Conservation (phyloP, 352 stramenopile species). For the Phytophthora citricola region DNA sequence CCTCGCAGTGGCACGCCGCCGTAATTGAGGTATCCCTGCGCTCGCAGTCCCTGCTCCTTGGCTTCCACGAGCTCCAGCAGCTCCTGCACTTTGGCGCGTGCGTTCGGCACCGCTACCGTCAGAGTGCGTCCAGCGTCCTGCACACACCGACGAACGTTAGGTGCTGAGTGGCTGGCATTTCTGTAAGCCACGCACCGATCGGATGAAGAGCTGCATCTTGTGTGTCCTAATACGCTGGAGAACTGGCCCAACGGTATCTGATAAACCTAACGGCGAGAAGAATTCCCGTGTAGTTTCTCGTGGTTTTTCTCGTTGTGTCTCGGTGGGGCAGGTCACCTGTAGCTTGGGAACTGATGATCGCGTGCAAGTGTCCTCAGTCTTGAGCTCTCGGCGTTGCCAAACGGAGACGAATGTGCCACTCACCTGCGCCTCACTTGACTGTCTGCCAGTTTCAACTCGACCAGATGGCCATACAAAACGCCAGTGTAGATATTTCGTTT, state of each 20-base stretch:
- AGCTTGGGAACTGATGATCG: conserved; percentile 6
- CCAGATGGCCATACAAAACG: conserved; percentile 2
- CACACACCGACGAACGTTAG: conserved; percentile 1
- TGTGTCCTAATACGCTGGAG: background rate
- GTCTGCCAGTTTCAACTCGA: conserved; percentile 22
- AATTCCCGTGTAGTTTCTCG: background rate
- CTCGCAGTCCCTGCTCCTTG: conserved; percentile 19
- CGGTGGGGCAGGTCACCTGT: background rate
- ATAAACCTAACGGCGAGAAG: conserved; percentile 14
- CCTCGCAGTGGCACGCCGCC: conserved; percentile 64
- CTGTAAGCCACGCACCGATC: conserved; percentile 42
- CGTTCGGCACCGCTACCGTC: conserved; percentile 38
- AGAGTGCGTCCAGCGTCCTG: conserved; percentile 54
- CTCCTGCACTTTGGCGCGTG: conserved; percentile 43
- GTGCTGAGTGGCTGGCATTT: background rate
- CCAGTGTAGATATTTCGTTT: background rate
- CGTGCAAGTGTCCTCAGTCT: conserved; percentile 7
- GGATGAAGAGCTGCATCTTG: conserved; percentile 76
- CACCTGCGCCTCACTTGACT: background rate
- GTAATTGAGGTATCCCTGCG: conserved; percentile 57
- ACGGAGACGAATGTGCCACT: background rate
- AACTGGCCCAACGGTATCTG: too few species aligned
- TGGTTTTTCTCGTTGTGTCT: conserved; percentile 2
- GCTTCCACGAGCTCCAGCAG: conserved; percentile 42
- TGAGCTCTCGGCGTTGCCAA: background rate